Conservation (phyloP, 139 green algal genomes). For the Chlorella sp. region DNA sequence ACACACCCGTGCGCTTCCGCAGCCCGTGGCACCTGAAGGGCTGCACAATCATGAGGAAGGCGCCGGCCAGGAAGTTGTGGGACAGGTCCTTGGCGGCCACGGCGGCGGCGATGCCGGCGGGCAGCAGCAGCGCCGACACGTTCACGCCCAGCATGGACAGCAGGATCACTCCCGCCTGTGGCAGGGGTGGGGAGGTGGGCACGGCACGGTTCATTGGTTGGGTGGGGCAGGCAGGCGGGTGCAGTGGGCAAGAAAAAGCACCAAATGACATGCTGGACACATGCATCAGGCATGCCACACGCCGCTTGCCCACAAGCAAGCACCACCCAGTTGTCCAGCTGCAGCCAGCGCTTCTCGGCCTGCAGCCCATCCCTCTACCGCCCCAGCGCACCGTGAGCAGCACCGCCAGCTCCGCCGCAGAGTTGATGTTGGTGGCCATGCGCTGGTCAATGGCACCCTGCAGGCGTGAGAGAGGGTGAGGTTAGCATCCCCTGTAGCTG, state of each 20-base stretch:
- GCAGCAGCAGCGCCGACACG: constrained; percentile 75
- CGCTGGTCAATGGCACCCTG: constrained; percentile 73
- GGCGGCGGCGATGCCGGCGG: constrained; percentile 69
- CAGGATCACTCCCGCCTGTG: constrained; percentile 58
- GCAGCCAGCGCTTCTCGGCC: no score
- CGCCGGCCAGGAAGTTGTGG: constrained; percentile 77
- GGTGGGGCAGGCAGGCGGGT: no score
- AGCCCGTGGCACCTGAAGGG: constrained; percentile 44
- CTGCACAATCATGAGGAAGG: constrained; percentile 77
- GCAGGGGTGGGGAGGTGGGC: no score
- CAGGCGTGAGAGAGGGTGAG: neutral
- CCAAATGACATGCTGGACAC: no score
- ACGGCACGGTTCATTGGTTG: no score
- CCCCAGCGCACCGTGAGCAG: constrained; percentile 43
- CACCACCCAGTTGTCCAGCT: no score
- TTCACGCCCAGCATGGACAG: constrained; percentile 76
- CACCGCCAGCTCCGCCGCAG: constrained; percentile 58
- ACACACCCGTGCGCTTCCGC: no score
- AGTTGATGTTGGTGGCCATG: constrained; percentile 67
- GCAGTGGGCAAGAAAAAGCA: no score
- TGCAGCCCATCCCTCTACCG: no score
- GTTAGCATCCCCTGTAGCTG: no score
- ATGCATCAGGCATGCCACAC: no score
- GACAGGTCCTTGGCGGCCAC: constrained; percentile 72
- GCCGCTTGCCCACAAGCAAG: no score